Evolutionary conservation across 805 yeast genomes (phyloP), one percentile per base, ranked within the genome.

Genomic region (Millerozyma miso): DNA sequence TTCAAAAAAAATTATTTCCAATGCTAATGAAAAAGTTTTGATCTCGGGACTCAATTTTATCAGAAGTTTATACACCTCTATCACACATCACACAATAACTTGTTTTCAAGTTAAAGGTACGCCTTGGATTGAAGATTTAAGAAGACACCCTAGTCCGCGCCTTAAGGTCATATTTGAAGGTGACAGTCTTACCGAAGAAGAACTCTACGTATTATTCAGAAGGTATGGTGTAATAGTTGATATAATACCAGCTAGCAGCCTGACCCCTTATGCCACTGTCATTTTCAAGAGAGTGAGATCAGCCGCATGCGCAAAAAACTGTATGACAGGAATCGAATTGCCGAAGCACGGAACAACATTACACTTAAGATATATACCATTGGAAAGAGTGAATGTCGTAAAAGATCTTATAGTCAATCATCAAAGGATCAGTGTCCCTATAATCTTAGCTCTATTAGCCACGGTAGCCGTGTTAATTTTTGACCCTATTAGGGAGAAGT

Each of bases 101-200:
- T 83, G 76, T 41, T 83, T 73, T 55, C 81, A 85, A 0, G 97
- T 93, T 1, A 83, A 85, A 52, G 99, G 99, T 47, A 71, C 77
- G 1, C 99, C 99, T 0, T 91, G 97, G 97, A 85, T 93, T 46
- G 98, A 91, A 65, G 99, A 93, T 59, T 69, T 93, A 59, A 77
- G 87, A 52, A 67, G 97, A 47, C 77, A 74, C 49, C 95, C 96
- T 6, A 80, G 84, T 41, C 64, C 73, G 6, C 70, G 71, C 12
- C 63, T 93, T 18, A 75, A 77, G 42, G 80, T 91, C 4, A 71
- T 74, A 19, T 90, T 84, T 58, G 88, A 84, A 50, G 97, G 97
- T 1, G 80, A 81, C 0, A 73, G 81, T 4, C 64, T 91, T 45
- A 75, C 85, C 0, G 95, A 88, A 49, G 97, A 90, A 60, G 84